Conservation (phyloP, 306 rosid species). For the Erythrophleum fordii region DNA sequence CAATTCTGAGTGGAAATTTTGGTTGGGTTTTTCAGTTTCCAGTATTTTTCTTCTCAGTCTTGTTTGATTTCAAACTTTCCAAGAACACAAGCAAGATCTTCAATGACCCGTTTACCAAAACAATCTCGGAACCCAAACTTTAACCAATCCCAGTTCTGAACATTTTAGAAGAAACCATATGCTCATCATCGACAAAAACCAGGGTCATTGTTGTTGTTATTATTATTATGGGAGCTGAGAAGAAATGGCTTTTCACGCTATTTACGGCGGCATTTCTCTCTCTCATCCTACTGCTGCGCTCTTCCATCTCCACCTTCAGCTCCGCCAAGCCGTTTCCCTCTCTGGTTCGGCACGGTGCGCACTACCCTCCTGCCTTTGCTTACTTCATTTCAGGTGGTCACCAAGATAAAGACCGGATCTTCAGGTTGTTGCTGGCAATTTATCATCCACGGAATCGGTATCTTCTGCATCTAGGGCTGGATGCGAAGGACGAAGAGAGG, state of each 20-base stretch:
- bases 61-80: background rate
- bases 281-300: slow-evolving; percentile 60
- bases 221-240: slow-evolving; percentile 86
- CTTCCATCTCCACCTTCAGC: slow-evolving; percentile 75
- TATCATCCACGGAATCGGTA: slow-evolving; percentile 92
- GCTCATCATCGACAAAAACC: slow-evolving; percentile 32
- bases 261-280: slow-evolving; percentile 70
- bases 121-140: slow-evolving; percentile 34
- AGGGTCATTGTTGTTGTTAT: background rate
- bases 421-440: slow-evolving; percentile 81
- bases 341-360: slow-evolving; percentile 66
- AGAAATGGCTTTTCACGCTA: slow-evolving; percentile 82
- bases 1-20: slow-evolving; percentile 19
- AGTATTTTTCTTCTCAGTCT: background rate
- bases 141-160: slow-evolving; percentile 35
- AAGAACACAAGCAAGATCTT: slow-evolving; percentile 54
- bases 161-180: slow-evolving; percentile 42
- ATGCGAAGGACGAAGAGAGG: slow-evolving; percentile 74
- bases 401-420: slow-evolving; percentile 77
- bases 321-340: slow-evolving; percentile 72
- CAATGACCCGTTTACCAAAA: slow-evolving; percentile 43
- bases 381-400: slow-evolving; percentile 79
- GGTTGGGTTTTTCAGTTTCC: slow-evolving; percentile 2
- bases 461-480: slow-evolving; percentile 74
- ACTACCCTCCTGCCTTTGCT: slow-evolving; percentile 85